Conservation (phyloP, 2,329 filamentous ascomycete species). For the Ophiocordyceps polyrhachis-furcata region DNA sequence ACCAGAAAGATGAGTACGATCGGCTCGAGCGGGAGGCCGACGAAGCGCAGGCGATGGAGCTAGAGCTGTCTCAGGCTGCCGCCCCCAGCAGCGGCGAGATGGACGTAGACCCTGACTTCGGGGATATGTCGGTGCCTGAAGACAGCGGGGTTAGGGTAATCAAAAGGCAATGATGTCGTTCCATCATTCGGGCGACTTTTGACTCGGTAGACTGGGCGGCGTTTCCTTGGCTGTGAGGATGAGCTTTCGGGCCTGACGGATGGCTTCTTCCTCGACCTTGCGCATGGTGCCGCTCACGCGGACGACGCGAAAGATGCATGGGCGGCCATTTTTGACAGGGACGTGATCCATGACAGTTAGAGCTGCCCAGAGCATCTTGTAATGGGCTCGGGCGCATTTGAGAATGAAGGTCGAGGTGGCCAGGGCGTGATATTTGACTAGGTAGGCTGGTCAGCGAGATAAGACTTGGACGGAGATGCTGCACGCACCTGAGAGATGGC, state of each 20-base stretch:
- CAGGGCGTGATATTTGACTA: slow-evolving; percentile 81
- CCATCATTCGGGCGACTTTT: slow-evolving; percentile 13
- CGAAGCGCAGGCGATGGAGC: slow-evolving; percentile 44
- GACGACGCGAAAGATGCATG: slow-evolving; percentile 69
- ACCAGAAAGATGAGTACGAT: slow-evolving; percentile 76
- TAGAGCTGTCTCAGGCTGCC: slow-evolving; percentile 10
- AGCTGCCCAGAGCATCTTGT: slow-evolving; percentile 77
- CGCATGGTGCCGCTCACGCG: slow-evolving; percentile 83
- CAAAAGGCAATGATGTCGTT: slow-evolving; percentile 37
- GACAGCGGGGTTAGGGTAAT: slow-evolving; percentile 55
- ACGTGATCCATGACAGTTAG: slow-evolving; percentile 62
- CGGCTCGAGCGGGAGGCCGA: slow-evolving; percentile 55
- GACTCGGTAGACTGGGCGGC: slow-evolving; percentile 1
- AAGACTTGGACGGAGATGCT: not conserved
- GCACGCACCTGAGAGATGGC: slow-evolving; percentile 44
- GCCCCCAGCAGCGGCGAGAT: slow-evolving; percentile 4
- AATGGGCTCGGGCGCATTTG: slow-evolving; percentile 63
- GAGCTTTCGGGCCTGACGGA: slow-evolving; percentile 54
- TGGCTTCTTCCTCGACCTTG: slow-evolving; percentile 79
- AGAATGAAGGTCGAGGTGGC: slow-evolving; percentile 93
- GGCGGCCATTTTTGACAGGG: slow-evolving; percentile 36
- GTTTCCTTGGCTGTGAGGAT: slow-evolving; percentile 45
- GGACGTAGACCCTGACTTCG: slow-evolving; percentile 27
- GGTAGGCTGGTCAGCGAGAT: slow-evolving; percentile 1
- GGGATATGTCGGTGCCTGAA: slow-evolving; percentile 29